phyloP scores from a whole-genome alignment of 148 eudicot genomes.

The Chenopodium suecicum region DNA sequence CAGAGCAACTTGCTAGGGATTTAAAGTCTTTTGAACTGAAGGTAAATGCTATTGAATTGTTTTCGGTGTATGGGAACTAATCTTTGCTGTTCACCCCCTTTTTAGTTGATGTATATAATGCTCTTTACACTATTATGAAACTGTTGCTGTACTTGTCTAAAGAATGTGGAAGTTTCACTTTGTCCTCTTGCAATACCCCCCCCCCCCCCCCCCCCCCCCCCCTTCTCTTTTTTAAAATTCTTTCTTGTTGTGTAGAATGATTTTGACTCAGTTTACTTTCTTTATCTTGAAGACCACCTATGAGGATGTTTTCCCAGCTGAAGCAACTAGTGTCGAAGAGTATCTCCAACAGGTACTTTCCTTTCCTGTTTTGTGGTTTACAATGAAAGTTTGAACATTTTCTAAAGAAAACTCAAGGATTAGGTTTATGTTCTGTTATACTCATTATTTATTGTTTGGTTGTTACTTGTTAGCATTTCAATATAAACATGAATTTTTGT shows the following conservation, averaged over 20 bases:
- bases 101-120: slow-evolving; percentile 6
- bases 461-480: neutral
- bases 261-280: slow-evolving; percentile 10
- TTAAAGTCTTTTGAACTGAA: slow-evolving; percentile 88
- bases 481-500: neutral
- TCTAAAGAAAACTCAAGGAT: neutral
- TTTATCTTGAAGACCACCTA: slow-evolving; percentile 64
- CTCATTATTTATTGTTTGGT: neutral
- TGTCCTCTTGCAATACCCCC: neutral
- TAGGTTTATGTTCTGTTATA: neutral
- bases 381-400: too few relatives aligned
- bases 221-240: too few relatives aligned
- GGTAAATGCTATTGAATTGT: slow-evolving; percentile 37
- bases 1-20: slow-evolving; percentile 95
- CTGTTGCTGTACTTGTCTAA: neutral
- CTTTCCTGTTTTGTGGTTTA: too few relatives aligned
- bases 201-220: too few relatives aligned
- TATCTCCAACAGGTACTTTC: slow-evolving; percentile 82
- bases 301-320: slow-evolving; percentile 95
- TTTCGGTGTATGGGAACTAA: neutral
- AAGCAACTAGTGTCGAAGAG: slow-evolving; percentile 92
- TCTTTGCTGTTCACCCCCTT: neutral
- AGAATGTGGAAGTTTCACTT: neutral
- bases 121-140: neutral
- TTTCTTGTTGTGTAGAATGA: neutral